Base-by-base conservation (phyloP, 202 grass and related monocot species). In the Zoysia matrella region DNA sequence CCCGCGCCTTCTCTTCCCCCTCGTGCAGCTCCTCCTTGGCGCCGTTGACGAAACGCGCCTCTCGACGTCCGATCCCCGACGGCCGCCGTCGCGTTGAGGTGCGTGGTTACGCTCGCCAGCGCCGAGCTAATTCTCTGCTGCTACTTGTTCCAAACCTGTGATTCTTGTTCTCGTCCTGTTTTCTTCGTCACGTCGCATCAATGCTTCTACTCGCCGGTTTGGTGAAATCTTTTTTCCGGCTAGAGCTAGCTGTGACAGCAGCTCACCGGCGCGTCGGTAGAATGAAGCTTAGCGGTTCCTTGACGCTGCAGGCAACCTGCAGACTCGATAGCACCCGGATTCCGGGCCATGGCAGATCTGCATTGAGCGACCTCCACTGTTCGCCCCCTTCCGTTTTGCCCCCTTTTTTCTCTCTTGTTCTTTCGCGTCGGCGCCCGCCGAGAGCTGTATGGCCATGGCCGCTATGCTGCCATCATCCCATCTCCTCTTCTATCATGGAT, bases 261-360 rank as follows among this genome's bases (percentile, higher is more conserved):
- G 22, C 22, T 22, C 22, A 4, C 45, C 45, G 52, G 58, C 68
- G 68, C 6, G 54, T 79, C 75, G 67, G 68, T 52, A 78, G 67
- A 22, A 22, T 22, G 0, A 39, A 7, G 54, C 43, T 43, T 16
- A 41, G 11, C 47, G 65, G 15, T 74, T 80, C 45, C 60, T 78
- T 77, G 60, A 58, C 39, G 74, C 63, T n/a, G 44, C 53, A 44
- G 30, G 52, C 55, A 52, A 3, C 8, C 43, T 76, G 6, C 69
- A 13, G 76, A 56, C 22, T 22, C 50, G 60, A 11, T 22, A 80
- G 54, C 76, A 60, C 62, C 50, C 40, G 42, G 43, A 14, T 14
- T 54, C 44, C 46, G 40, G 46, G 42, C 1, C 47, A 68, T 62
- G 36, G 68, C 74, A 86, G 83, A 86, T 90, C 88, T 83, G 83